Percentiles rank a stretch among this genome's conserved stretches.
These are phyloP conservation scores for Diutina neorugosa DNA, from an alignment of 1,139 yeast species.

Conservation along the genomic window DNA sequence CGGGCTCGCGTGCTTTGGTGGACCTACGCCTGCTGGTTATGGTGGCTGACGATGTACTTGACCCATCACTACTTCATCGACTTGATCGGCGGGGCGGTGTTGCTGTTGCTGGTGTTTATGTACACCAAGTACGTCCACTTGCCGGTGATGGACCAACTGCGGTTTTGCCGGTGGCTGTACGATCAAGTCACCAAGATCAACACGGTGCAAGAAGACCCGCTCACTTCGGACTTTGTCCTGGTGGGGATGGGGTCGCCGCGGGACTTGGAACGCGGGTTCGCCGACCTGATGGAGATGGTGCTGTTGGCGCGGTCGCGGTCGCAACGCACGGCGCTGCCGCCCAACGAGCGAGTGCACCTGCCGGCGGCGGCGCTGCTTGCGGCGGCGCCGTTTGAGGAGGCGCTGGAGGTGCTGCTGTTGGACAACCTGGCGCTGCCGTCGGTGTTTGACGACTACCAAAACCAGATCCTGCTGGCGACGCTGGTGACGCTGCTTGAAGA, in stretches of 20 bases:
- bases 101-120: constrained; percentile 60
- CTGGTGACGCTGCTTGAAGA: constrained; percentile 4
- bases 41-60: constrained; percentile 98
- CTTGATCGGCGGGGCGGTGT: constrained; percentile 77
- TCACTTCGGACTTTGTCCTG: constrained; percentile 8
- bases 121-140: constrained; percentile 62
- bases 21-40: constrained; percentile 75
- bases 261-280: background rate
- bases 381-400: background rate
- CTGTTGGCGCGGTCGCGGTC: background rate
- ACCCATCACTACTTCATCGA: constrained; percentile 94
- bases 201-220: constrained; percentile 23
- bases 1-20: constrained; percentile 49
- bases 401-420: constrained; percentile 4
- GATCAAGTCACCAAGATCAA: constrained; percentile 19
- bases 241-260: background rate
- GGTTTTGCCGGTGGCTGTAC: constrained; percentile 84
- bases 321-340: background rate
- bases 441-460: constrained; percentile 3
- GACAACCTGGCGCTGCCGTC: constrained; percentile 4
- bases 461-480: constrained; percentile 1
- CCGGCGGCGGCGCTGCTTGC: background rate
- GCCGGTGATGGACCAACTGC: constrained; percentile 52
- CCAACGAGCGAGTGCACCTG: background rate
- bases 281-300: background rate